Evolutionary conservation across 306 rosid genomes (phyloP).

Genomic region (Alnus glutinosa): DNA sequence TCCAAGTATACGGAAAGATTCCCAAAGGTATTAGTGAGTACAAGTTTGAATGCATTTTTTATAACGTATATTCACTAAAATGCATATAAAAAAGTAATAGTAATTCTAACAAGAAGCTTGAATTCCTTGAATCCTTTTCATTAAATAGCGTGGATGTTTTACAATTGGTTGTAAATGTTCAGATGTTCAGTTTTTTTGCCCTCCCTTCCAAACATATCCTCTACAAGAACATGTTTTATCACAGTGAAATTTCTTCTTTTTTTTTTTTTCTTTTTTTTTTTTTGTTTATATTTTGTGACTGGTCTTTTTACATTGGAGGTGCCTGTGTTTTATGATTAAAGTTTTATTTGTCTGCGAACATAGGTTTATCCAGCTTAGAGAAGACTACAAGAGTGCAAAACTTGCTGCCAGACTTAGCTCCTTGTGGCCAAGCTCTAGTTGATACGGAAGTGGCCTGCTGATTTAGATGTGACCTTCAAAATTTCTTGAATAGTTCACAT

Average conservation of each 20-base stretch:
- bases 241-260: neutral
- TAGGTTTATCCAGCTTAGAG: slow-evolving; percentile 94
- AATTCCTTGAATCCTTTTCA: neutral
- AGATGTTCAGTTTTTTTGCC: neutral
- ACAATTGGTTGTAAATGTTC: neutral
- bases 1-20: slow-evolving; percentile 95
- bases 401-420: slow-evolving; percentile 86
- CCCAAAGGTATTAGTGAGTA: slow-evolving; percentile 61
- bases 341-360: slow-evolving; percentile 31
- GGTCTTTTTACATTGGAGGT: neutral
- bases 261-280: neutral
- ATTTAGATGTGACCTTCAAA: slow-evolving; percentile 18
- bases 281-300: neutral
- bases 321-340: slow-evolving; percentile 28
- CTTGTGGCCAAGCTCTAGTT: slow-evolving; percentile 64
- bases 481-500: slow-evolving; percentile 4
- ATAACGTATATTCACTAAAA: neutral
- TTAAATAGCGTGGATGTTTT: neutral
- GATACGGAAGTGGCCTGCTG: slow-evolving; percentile 30
- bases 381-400: slow-evolving; percentile 95
- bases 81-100: neutral
- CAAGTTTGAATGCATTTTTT: neutral
- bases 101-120: neutral
- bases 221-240: neutral
- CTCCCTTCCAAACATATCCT: neutral